These are phyloP conservation scores for Tuber umbilicatum DNA, from an alignment of 495 filamentous ascomycete species.

Conservation along the genomic window DNA sequence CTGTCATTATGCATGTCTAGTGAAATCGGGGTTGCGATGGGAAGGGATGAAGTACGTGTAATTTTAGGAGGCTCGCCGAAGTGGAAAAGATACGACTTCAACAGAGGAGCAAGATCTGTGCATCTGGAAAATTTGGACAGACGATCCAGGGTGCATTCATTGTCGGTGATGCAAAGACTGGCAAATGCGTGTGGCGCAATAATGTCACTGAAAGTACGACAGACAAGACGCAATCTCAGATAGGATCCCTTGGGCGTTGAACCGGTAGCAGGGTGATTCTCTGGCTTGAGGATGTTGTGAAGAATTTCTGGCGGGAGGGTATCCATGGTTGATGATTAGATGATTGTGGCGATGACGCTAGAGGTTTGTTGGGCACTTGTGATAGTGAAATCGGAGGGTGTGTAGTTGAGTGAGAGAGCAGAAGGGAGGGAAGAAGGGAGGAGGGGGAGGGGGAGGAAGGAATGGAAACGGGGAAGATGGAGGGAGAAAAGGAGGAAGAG, in stretches of 20 bases:
- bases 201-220: not conserved
- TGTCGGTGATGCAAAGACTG: not conserved
- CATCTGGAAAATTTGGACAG: not conserved
- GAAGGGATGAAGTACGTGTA: not conserved
- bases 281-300: not conserved
- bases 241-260: not conserved
- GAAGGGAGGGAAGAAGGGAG: not conserved
- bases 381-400: not conserved
- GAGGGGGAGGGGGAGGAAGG: not conserved
- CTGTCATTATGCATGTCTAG: not conserved
- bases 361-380: not conserved
- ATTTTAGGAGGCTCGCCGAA: not conserved
- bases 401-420: not conserved
- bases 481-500: not conserved
- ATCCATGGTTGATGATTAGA: not conserved
- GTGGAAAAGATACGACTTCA: not conserved
- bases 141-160: constrained; percentile 2
- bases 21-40: not conserved
- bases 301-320: constrained; percentile 1
- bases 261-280: not conserved
- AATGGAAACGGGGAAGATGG: not conserved
- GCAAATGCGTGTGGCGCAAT: not conserved
- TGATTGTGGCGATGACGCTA: not conserved
- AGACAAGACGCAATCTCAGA: constrained; percentile 2
- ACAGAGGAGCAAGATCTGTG: not conserved